Evolutionary conservation across 768 basidiomycete genomes (phyloP).

Genomic region (Chalciporus piperatus): DNA sequence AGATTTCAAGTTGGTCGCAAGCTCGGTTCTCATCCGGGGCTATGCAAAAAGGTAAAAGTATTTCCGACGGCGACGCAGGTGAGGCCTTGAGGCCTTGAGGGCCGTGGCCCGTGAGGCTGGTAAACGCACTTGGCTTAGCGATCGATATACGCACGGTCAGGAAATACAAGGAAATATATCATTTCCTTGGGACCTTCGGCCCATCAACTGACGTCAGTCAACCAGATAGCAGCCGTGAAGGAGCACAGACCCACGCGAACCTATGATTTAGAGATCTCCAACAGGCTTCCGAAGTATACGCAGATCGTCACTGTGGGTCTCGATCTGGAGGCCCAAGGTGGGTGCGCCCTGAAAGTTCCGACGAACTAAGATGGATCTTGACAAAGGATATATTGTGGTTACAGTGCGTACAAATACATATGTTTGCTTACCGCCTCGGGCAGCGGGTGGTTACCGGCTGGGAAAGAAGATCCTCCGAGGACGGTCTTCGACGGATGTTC

Average conservation of each 20-base stretch:
- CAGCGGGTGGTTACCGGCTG: background rate
- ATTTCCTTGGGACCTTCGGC: background rate
- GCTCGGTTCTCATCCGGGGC: background rate
- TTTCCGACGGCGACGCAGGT: background rate
- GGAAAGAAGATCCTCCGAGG: slow-evolving; percentile 19
- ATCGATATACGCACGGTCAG: background rate
- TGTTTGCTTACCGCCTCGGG: slow-evolving; percentile 10
- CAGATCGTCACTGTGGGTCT: background rate
- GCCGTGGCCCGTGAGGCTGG: no score
- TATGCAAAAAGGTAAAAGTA: background rate
- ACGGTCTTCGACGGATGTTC: slow-evolving; percentile 17
- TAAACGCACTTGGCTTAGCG: background rate
- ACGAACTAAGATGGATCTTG: background rate
- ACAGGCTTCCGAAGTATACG: no score
- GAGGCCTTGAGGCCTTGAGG: no score
- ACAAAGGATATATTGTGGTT: background rate
- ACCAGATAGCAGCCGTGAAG: background rate
- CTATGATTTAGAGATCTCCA: background rate
- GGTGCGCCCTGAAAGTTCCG: background rate
- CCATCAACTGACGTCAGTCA: background rate
- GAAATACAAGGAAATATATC: background rate
- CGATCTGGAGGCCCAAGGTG: background rate
- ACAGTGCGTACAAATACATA: background rate
- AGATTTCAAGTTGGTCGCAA: no score
- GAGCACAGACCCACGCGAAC: background rate